phyloP scores from a whole-genome alignment of 352 stramenopile species.

The Elongisporangium anandrum region DNA sequence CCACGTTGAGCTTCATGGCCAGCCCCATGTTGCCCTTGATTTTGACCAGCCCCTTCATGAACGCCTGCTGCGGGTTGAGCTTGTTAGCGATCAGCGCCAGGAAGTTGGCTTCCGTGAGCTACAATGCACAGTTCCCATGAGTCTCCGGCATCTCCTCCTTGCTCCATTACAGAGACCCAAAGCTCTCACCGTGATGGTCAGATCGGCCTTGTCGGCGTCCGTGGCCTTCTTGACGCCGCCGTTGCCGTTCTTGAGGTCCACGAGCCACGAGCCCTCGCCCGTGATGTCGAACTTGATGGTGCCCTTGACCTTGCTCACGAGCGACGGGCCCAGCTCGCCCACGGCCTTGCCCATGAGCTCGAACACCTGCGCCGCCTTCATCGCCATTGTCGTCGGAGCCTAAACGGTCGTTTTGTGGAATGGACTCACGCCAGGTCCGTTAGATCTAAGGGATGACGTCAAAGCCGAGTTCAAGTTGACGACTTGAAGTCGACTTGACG shows the following conservation, averaged over 20 bases:
- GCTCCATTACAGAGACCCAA: too few relatives aligned
- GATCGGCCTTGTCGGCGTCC: slow-evolving; percentile 56
- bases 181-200: slow-evolving; percentile 63
- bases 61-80: slow-evolving; percentile 91
- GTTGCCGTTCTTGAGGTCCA: slow-evolving; percentile 76
- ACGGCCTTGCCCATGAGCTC: slow-evolving; percentile 62
- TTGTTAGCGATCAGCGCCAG: slow-evolving; percentile 82
- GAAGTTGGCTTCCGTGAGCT: slow-evolving; percentile 74
- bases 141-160: background rate
- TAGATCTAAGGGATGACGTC: background rate
- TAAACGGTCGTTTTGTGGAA: background rate
- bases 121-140: background rate
- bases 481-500: background rate
- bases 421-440: background rate
- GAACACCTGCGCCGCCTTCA: slow-evolving; percentile 60
- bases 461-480: background rate
- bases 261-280: slow-evolving; percentile 60
- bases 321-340: slow-evolving; percentile 57
- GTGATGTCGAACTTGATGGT: slow-evolving; percentile 80
- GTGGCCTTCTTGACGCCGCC: slow-evolving; percentile 48
- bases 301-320: slow-evolving; percentile 75
- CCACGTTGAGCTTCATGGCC: slow-evolving; percentile 92
- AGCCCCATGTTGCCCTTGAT: slow-evolving; percentile 95
- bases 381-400: slow-evolving; percentile 24
- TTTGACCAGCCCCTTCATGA: slow-evolving; percentile 94